Conservation (phyloP, 2,329 filamentous ascomycete species). For the Hymenoscyphus fraxineus region DNA sequence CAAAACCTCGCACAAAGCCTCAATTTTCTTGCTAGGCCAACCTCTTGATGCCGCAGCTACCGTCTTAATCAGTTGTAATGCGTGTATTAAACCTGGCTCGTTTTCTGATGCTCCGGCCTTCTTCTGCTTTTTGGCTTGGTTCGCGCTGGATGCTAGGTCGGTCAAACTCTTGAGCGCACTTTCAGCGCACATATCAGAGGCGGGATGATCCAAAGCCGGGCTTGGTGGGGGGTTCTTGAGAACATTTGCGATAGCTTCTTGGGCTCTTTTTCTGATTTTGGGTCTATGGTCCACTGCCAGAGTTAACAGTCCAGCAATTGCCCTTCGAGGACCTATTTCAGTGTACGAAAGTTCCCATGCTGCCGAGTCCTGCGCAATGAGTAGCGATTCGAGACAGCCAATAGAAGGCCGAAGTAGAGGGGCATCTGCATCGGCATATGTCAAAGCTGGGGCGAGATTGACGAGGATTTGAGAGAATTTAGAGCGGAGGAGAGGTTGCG, state of each 20-base stretch:
- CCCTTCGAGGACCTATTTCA: constrained; percentile 80
- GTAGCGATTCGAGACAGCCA: constrained; percentile 86
- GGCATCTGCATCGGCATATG: constrained; percentile 77
- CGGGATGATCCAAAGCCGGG: constrained; percentile 89
- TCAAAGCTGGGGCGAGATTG: constrained; percentile 78
- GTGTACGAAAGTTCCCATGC: constrained; percentile 84
- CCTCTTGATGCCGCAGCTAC: constrained; percentile 83
- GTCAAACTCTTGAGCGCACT: constrained; percentile 77
- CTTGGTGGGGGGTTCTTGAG: constrained; percentile 83
- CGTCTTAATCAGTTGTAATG: constrained; percentile 86
- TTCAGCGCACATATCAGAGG: constrained; percentile 93
- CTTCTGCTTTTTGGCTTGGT: constrained; percentile 64
- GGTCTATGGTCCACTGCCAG: constrained; percentile 83
- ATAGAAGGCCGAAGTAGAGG: constrained; percentile 83
- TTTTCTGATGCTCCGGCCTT: constrained; percentile 56
- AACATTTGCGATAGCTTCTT: constrained; percentile 81
- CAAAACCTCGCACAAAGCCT: constrained; percentile 82
- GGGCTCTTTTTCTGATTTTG: constrained; percentile 89
- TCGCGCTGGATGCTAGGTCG: constrained; percentile 64
- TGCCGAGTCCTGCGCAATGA: constrained; percentile 80
- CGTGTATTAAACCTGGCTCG: constrained; percentile 84
- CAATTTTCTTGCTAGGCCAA: constrained; percentile 96
- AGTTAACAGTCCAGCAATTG: constrained; percentile 79
- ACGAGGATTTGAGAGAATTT: constrained; percentile 94
- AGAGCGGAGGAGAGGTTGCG: constrained; percentile 80